phyloP scores from a whole-genome alignment of 106 monocot species.

The Dendrobium chrysotoxum region DNA sequence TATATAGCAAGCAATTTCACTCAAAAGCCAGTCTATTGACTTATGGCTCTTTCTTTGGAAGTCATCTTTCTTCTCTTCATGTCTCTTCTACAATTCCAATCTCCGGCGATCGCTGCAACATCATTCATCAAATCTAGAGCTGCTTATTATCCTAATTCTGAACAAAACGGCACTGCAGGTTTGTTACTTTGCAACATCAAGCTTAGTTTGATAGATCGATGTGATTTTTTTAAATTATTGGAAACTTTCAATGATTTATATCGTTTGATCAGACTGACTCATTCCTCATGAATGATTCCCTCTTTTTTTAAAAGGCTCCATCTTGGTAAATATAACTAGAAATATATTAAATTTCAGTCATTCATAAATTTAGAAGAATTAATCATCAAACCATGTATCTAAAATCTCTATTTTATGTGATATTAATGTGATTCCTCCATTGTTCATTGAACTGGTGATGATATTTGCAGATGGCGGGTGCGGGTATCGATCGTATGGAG shows the following conservation, averaged over 20 bases:
- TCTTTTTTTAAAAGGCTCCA: background rate
- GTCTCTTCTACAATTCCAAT: slow-evolving; percentile 1
- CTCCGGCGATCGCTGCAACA: slow-evolving; percentile 15
- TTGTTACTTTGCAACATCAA: background rate
- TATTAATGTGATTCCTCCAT: background rate
- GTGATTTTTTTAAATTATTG: background rate
- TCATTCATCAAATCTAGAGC: slow-evolving; percentile 38
- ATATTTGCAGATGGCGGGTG: slow-evolving; percentile 40
- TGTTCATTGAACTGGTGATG: too few species aligned
- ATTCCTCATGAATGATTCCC: background rate
- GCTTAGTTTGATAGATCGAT: background rate
- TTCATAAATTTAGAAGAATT: background rate
- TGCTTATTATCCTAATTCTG: slow-evolving; percentile 48
- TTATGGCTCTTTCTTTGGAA: slow-evolving; percentile 23
- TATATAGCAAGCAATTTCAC: background rate
- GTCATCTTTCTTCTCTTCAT: slow-evolving; percentile 5
- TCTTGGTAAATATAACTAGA: background rate
- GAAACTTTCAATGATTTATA: background rate
- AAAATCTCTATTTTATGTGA: background rate
- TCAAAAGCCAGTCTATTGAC: background rate
- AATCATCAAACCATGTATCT: background rate
- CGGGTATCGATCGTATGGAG: slow-evolving; percentile 44
- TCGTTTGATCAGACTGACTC: background rate
- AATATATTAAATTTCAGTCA: background rate
- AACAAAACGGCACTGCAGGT: slow-evolving; percentile 36